Evolutionary conservation across 2,329 filamentous ascomycete species (phyloP).

Genomic region (Alternaria arbusti): DNA sequence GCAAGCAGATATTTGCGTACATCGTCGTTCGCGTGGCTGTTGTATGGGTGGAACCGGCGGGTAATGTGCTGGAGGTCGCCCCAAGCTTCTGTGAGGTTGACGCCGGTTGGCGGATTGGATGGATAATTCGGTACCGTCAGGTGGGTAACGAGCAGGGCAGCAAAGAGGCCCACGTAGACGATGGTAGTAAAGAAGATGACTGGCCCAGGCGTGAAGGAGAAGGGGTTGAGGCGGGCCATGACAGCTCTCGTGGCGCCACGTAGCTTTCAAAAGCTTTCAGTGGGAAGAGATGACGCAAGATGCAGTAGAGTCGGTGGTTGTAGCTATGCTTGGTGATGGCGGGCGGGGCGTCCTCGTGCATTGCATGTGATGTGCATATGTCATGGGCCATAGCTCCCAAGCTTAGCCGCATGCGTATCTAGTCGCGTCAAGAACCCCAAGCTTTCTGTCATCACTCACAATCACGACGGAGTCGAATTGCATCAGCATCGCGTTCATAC

Average conservation of each 20-base stretch:
- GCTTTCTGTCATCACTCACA: background rate
- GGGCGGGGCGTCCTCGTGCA: conserved; percentile 11
- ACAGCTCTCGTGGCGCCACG: conserved; percentile 18
- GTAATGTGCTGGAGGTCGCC: conserved; percentile 79
- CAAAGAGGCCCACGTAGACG: conserved; percentile 78
- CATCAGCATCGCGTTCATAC: background rate
- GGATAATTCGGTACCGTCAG: conserved; percentile 75
- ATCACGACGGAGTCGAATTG: background rate
- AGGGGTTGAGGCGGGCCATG: conserved; percentile 51
- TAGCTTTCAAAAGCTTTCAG: conserved; percentile 11
- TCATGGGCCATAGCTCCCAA: conserved; percentile 24
- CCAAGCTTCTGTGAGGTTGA: conserved; percentile 89
- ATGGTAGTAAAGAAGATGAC: conserved; percentile 80
- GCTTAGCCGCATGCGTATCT: background rate
- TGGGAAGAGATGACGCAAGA: conserved; percentile 14
- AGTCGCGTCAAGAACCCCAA: background rate
- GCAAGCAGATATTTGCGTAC: conserved; percentile 77
- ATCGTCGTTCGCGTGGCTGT: conserved; percentile 80
- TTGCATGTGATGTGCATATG: conserved; percentile 11
- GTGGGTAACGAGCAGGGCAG: conserved; percentile 75
- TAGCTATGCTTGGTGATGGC: conserved; percentile 6
- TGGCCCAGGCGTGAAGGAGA: conserved; percentile 80
- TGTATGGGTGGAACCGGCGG: conserved; percentile 82
- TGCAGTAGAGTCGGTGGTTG: conserved; percentile 11
- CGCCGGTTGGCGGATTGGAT: conserved; percentile 61